Percentiles rank a stretch among this genome's conserved stretches.
Evolutionary conservation across 495 filamentous ascomycete genomes (phyloP).

Genomic region (Delitschia confertaspora): DNA sequence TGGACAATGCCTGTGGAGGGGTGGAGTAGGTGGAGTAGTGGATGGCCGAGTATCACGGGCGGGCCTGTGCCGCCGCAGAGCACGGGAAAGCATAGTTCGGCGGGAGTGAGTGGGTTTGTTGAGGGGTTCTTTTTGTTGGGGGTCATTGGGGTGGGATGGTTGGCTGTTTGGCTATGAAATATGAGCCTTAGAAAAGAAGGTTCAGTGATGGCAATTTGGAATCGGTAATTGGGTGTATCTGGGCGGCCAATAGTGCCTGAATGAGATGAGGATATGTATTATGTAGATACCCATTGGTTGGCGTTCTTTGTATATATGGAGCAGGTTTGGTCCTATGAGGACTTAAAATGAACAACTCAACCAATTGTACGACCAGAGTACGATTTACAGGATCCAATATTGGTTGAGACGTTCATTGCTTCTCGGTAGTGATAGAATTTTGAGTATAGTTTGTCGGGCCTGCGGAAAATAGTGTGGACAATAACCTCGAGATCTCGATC

Average conservation of each 20-base stretch:
- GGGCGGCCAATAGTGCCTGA: no score
- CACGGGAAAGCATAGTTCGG: background rate
- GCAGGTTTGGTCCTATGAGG: no score
- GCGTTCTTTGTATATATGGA: slow-evolving; percentile 5
- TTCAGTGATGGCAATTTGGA: slow-evolving; percentile 1
- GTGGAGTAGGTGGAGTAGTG: background rate
- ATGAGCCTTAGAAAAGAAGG: background rate
- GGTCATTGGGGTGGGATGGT: slow-evolving; percentile 7
- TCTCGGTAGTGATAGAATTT: no score
- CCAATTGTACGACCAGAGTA: no score
- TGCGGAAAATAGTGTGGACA: no score
- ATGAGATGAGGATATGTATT: slow-evolving; percentile 13
- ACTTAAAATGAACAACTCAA: no score
- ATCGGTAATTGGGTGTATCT: no score
- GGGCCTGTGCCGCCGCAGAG: background rate
- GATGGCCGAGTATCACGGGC: background rate
- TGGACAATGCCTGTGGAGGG: slow-evolving; percentile 6
- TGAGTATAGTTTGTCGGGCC: no score
- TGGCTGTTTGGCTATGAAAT: slow-evolving; percentile 9
- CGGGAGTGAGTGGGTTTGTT: slow-evolving; percentile 3
- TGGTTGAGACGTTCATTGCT: no score
- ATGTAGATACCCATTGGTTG: slow-evolving; percentile 17
- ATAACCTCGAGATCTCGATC: no score
- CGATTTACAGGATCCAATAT: no score
- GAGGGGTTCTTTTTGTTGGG: slow-evolving; percentile 5